Evolutionary conservation across 2,329 filamentous ascomycete genomes (phyloP).

Genomic region (Leptographium lundbergii): DNA sequence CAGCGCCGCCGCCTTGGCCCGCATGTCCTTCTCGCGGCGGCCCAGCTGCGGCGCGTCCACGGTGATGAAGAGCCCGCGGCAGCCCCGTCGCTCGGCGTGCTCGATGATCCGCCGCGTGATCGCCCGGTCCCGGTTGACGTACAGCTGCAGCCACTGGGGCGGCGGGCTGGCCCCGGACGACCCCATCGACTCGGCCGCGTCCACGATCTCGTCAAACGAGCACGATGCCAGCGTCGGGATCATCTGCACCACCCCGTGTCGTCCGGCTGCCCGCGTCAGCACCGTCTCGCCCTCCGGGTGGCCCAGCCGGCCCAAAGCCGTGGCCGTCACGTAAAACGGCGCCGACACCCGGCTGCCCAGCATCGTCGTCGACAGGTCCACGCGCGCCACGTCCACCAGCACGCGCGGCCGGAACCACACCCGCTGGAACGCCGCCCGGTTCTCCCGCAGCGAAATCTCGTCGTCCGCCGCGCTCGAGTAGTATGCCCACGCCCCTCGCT

Average conservation of each 20-base stretch:
- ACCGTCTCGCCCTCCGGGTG: constrained; percentile 89
- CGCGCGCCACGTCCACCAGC: constrained; percentile 75
- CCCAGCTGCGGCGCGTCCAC: constrained; percentile 95
- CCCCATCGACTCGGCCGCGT: constrained; percentile 41
- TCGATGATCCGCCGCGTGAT: constrained; percentile 85
- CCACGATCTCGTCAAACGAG: constrained; percentile 93
- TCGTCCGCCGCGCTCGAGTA: constrained; percentile 90
- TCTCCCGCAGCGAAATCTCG: constrained; percentile 87
- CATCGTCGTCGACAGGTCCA: constrained; percentile 88
- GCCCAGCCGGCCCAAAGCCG: constrained; percentile 87
- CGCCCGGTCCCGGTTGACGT: constrained; percentile 88
- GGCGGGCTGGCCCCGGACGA: constrained; percentile 48
- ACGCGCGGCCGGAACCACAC: constrained; percentile 91
- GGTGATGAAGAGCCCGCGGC: constrained; percentile 94
- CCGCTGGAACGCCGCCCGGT: constrained; percentile 90
- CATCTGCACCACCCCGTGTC: constrained; percentile 93
- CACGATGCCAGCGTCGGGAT: constrained; percentile 94
- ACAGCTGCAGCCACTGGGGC: constrained; percentile 91
- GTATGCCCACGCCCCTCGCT: constrained; percentile 94
- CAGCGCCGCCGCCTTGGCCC: constrained; percentile 59
- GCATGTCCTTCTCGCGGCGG: constrained; percentile 95
- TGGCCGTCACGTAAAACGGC: constrained; percentile 94
- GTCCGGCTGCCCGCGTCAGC: constrained; percentile 69
- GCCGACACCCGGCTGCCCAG: constrained; percentile 73
- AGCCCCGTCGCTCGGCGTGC: constrained; percentile 83